Base-by-base conservation (phyloP, 345 rosid genomes). In the Bruguiera gymnorhiza region DNA sequence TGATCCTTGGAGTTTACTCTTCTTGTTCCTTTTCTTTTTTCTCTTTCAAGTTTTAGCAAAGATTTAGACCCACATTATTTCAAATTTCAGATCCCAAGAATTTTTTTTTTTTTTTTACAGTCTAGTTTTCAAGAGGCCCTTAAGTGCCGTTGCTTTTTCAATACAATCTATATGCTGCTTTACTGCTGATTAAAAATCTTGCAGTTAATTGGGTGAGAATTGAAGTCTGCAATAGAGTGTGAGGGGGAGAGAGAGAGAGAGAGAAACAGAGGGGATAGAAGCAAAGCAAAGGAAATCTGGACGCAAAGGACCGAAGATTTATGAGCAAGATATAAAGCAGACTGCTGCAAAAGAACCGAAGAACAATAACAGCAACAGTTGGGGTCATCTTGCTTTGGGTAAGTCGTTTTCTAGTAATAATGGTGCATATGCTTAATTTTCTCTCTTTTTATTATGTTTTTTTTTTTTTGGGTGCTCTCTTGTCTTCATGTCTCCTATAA, bases 391-490 rank as follows among this genome's bases (percentile, higher is more conserved):
- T 54, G 72, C 55, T 51, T 48, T 46, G 62, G 85, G 86, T 77
- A 73, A 60, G 89, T 87, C 86, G 69, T 83, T 87, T 83, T 87
- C 87, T 54, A 67, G 70, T 66, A 73, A 65, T 81, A 79, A 77
- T 79, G 79, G 71, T 73, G 66, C 63, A 57, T 68, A 78, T 76
- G 69, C 70, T 36, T 57, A 2, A 32, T 34, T 18, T 6, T 18
- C 26, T 56, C 29, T 16, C 21, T 19, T 34, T 30, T 31, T 63
- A 67, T 68, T 56, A 62, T 37, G 2, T 37, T 37, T 8, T 37
- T 37, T 8, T 37, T 8, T 8, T 37, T 43, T 15, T 3, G 18
- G 18, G 50, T 43, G 19, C 50, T 43, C 19, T 43, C 50, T 43
- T 43, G 13, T 43, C 16, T 43, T 4, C 4, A 43, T 43, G 50